Base-by-base conservation (phyloP, 169 alveolate genomes). In the Plasmodium vinckei region DNA sequence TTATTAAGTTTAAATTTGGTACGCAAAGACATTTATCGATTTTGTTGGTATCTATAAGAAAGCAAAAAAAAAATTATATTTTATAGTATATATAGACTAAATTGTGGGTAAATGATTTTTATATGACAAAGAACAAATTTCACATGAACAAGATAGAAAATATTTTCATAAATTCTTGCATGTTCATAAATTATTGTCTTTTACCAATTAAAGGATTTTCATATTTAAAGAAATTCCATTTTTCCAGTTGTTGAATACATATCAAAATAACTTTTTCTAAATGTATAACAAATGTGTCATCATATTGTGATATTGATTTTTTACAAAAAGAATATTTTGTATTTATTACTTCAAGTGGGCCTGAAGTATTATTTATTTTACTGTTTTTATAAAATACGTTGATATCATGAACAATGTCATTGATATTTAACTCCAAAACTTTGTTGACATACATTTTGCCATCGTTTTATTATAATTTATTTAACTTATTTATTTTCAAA, bases 161-260 rank as follows among this genome's bases (percentile, higher is more conserved):
- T 33, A 3, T 33, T 33, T 5, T 3, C 42, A 33, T 33, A 33
- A 33, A 33, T 33, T 33, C 4, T 33, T 33, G 42, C 42, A 33
- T 33, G 42, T 33, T 33, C 42, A 33, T 33, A 33, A 3, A 33
- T 33, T 33, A 33, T 1, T 33, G 42, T 33, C 42, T 33, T 33
- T 33, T 33, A 33, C 42, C 42, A 33, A 33, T 33, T 33, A 33
- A 33, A 5, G 42, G 42, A 33, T 33, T 33, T 33, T 65, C 56
- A 63, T 79, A 60, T 70, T 61, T 69, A 72, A 79, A 68, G 5
- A 79, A 23, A 25, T 39, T 67, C 89, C 89, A 79, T 39, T 64
- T 63, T 10, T 53, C 33, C 23, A 59, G 54, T 13, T 71, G 25
- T 12, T 59, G 65, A 10, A 42, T 9, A 42, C 89, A 79, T 33